Base-by-base conservation (phyloP, 495 filamentous ascomycete species). In the Lentithecium fluviatile region DNA sequence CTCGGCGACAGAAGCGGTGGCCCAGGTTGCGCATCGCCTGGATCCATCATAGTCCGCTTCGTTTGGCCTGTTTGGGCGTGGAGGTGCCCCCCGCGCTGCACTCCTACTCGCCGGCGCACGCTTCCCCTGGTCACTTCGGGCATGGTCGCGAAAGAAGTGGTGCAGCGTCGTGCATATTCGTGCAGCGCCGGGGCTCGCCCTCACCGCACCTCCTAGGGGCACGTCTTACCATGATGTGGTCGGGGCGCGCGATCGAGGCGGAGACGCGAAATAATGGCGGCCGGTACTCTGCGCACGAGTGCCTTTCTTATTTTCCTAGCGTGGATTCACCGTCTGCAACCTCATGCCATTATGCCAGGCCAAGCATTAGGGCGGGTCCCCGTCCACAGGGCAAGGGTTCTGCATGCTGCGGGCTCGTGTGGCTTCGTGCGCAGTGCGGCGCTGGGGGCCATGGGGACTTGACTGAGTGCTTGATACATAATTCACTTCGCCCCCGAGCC, bases 241-340 rank as follows among this genome's bases (percentile, higher is more conserved):
- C 65, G 65, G 65, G 29, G 65, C 60, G 60, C 60, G 65, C 65
- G 65, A 67, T 56, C 37, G 51, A 64, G 65, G 65, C 64, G 64
- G 64, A 67, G 64, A 59, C 49, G 58, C 52, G 45, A 61, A 56
- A 57, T 52, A 26, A 38, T 62, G 63, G 56, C 62, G 40, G 56
- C 37, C 62, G 62, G 55, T 59, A 56, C 46, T 25, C 48, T 47
- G 20, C 43, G 60, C 55, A 49, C 50, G 40, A 60, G 48, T 64
- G 54, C 52, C 60, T 65, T 59, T 65, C 54, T 64, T 68, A 65
- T 62, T 65, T 65, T 69, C 66, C 58, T 69, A 69, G 66, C 66
- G 66, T 38, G 43, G 23, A 45, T 65, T 47, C 52, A 56, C 66
- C 47, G 24, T 62, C 60, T 60, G 60, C 57, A 60, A 64, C 60